Base-by-base conservation (phyloP, 176 grass and related monocot genomes). In the Aegilops umbellulata region DNA sequence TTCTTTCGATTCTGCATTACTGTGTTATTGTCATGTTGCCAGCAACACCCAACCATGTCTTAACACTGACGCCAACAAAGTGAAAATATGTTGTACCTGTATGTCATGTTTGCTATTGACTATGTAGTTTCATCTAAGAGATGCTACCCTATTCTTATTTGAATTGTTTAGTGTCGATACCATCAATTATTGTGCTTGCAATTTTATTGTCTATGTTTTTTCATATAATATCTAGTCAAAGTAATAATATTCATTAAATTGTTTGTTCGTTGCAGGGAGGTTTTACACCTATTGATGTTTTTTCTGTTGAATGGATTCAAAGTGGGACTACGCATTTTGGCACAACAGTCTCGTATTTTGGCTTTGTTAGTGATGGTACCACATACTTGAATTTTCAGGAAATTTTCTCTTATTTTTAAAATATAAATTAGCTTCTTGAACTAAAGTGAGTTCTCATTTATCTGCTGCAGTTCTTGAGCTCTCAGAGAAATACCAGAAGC, bases 341-440 rank as follows among this genome's bases (percentile, higher is more conserved):
- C 74, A 92, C 96, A 82, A 99, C 97, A 0, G 94, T 99, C 27
- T 93, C 97, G 25, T 99, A 99, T 83, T 99, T 99, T 87, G 97
- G 97, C 85, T 99, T 99, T 85, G 80, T 99, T 64, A 96, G 94
- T 35, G 97, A 99, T 90, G 97, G 97, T 99, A 99, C 63, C 24
- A 79, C 24, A 85, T 57, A 91, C 65, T 64, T 63, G 74, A 22
- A 20, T 65, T 57, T 64, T 78, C 63, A 81, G 17, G 77, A 58
- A 14, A 38, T 82, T 88, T 36, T 24, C 2, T 62, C 81, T 83
- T 53, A 19, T 53, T 19, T 80, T 82, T 17, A 42, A 78, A 78
- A 60, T 79, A n/a, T 53, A 57, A 15, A 83, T 83, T 87, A 60
- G 74, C 13, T 78, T 83, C 76, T 90, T 73, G 36, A 74, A 78